Conservation (phyloP, 2,329 filamentous ascomycete genomes). For the Aspergillus amoenus region DNA sequence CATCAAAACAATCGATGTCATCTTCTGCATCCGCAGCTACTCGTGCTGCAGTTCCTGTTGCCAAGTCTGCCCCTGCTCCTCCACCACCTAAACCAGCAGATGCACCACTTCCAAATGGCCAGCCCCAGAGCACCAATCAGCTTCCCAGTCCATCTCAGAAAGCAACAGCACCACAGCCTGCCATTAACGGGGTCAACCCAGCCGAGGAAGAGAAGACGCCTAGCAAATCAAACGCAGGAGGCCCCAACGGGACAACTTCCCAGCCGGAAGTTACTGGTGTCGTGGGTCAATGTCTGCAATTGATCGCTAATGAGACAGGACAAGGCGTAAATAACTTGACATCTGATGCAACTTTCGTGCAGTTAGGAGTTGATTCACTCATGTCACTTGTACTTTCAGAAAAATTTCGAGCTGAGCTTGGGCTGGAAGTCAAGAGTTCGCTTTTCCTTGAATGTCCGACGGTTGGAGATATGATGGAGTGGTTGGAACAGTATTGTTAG, state of each 20-base stretch:
- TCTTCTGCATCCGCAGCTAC: neutral
- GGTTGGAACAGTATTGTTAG: conserved; percentile 15
- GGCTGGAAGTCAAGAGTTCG: conserved; percentile 27
- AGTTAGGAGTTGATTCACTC: conserved; percentile 39
- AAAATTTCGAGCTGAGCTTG: conserved; percentile 33
- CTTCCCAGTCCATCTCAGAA: neutral
- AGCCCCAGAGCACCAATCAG: neutral
- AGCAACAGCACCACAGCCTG: neutral
- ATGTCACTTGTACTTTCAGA: conserved; percentile 36
- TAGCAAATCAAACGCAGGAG: neutral
- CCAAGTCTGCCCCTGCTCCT: neutral
- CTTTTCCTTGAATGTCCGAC: conserved; percentile 26
- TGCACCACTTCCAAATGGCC: neutral
- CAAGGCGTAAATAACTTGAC: conserved; percentile 24
- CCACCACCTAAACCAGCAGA: neutral
- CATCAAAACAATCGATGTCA: neutral
- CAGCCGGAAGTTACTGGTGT: conserved; percentile 2
- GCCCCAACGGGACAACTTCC: conserved; percentile 1
- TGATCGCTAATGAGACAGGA: conserved; percentile 31
- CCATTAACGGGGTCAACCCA: neutral
- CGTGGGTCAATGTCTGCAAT: conserved; percentile 17
- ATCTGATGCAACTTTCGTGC: conserved; percentile 25
- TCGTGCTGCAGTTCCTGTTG: neutral
- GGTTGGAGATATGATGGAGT: conserved; percentile 19
- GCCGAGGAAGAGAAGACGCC: neutral